Percentiles rank a stretch among this genome's conserved stretches.
These are phyloP conservation scores for Tuber calosporum DNA, from an alignment of 495 filamentous ascomycete genomes.

Conservation along the genomic window DNA sequence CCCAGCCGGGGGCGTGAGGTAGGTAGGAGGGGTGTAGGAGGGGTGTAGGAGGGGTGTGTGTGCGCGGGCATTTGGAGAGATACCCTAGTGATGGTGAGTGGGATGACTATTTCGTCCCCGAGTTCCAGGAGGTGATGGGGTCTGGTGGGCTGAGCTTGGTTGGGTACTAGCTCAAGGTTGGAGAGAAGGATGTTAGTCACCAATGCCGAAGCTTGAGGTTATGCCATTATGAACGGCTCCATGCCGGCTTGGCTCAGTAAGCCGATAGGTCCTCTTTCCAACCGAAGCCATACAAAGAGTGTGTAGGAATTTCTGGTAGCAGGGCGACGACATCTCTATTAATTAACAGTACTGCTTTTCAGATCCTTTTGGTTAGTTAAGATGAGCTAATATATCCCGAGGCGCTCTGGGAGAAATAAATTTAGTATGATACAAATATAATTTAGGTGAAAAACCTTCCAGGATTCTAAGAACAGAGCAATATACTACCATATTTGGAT, in stretches of 20 bases:
- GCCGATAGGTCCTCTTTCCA: not conserved
- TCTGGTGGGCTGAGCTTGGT: constrained; percentile 4
- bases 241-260: not conserved
- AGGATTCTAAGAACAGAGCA: not conserved
- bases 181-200: constrained; percentile 19
- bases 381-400: not conserved
- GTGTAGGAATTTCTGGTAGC: not conserved
- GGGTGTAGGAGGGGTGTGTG: not conserved
- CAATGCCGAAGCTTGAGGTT: constrained; percentile 22
- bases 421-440: not conserved
- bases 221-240: constrained; percentile 27
- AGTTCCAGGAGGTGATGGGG: constrained; percentile 2
- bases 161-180: constrained; percentile 6
- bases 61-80: constrained; percentile 12
- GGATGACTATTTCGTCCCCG: constrained; percentile 21
- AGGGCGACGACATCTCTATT: not conserved
- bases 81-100: not conserved
- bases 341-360: not conserved
- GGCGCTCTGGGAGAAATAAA: not conserved
- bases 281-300: not conserved
- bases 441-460: not conserved
- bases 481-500: not conserved
- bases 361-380: not conserved
- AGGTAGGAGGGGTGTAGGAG: not conserved
- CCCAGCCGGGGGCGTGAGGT: constrained; percentile 3